These are phyloP conservation scores for Babesia bovis DNA, from an alignment of 169 alveolate genomes.

Conservation along the genomic window DNA sequence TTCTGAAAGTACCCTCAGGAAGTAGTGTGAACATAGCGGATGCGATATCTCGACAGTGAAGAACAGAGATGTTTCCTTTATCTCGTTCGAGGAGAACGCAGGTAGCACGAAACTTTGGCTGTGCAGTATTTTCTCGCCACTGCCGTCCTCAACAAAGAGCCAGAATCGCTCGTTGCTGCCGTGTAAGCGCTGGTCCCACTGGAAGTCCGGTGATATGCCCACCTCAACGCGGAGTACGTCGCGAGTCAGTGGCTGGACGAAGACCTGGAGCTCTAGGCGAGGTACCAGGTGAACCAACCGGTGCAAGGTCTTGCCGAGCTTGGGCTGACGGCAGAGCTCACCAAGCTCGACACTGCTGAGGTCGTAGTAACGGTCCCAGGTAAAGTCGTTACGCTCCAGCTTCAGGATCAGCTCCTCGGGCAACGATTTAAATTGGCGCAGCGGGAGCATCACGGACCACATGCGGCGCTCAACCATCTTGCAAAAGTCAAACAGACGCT, in stretches of 20 bases:
- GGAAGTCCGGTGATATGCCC: slow-evolving; percentile 91
- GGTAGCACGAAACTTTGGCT: slow-evolving; percentile 82
- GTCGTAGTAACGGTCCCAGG: slow-evolving; percentile 94
- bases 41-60: slow-evolving; percentile 96
- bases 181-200: slow-evolving; percentile 92
- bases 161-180: slow-evolving; percentile 94
- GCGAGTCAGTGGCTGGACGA: slow-evolving; percentile 95
- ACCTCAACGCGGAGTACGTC: slow-evolving; percentile 91
- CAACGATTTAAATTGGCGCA: slow-evolving; percentile 95
- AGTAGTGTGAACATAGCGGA: slow-evolving; percentile 94
- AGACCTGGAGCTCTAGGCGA: slow-evolving; percentile 90
- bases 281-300: slow-evolving; percentile 91
- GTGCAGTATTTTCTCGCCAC: slow-evolving; percentile 94
- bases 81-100: slow-evolving; percentile 64
- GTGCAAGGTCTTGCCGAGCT: slow-evolving; percentile 86
- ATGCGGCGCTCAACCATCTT: slow-evolving; percentile 97
- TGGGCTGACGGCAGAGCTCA: slow-evolving; percentile 90
- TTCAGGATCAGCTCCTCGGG: slow-evolving; percentile 91
- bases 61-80: slow-evolving; percentile 84
- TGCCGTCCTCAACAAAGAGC: slow-evolving; percentile 95
- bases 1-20: slow-evolving; percentile 95
- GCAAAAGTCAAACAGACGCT: slow-evolving; percentile 87
- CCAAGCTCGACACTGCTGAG: slow-evolving; percentile 91
- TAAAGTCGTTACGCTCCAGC: slow-evolving; percentile 94
- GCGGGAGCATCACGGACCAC: slow-evolving; percentile 98